Percentiles rank a stretch among this genome's conserved stretches.
Evolutionary conservation across 176 grass and related monocot genomes (phyloP).

Genomic region (Carex myosuroides): DNA sequence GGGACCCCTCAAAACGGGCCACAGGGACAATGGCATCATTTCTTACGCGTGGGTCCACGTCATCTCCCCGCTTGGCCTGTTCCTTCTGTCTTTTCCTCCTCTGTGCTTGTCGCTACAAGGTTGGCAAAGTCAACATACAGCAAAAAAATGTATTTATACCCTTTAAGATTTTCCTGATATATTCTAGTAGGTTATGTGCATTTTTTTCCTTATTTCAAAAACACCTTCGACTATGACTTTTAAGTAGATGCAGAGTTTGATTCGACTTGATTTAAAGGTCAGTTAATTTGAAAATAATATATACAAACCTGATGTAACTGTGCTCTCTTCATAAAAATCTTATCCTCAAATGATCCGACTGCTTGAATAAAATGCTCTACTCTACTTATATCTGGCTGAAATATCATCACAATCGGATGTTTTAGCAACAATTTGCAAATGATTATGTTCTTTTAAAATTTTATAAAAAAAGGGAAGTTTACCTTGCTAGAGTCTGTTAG

Average conservation of each 20-base stretch:
- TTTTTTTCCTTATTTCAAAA: background rate
- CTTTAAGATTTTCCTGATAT: background rate
- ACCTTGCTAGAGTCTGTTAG: slow-evolving; percentile 86
- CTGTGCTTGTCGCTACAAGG: slow-evolving; percentile 82
- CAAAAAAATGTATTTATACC: background rate
- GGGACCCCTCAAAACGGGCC: slow-evolving; percentile 72
- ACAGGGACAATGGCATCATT: slow-evolving; percentile 72
- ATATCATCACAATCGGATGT: slow-evolving; percentile 11
- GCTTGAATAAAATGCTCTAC: slow-evolving; percentile 99
- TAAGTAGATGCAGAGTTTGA: background rate
- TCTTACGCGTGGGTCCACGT: slow-evolving; percentile 73
- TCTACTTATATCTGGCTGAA: slow-evolving; percentile 69
- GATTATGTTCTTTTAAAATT: background rate
- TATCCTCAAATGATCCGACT: slow-evolving; percentile 82
- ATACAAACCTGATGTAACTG: slow-evolving; percentile 70
- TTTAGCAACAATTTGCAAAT: background rate
- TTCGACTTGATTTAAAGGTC: background rate
- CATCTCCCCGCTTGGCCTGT: slow-evolving; percentile 69
- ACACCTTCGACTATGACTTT: background rate
- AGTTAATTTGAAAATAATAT: background rate
- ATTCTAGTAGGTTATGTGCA: slow-evolving; percentile 7
- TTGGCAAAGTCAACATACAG: slow-evolving; percentile 11
- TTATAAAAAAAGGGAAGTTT: slow-evolving; percentile 24
- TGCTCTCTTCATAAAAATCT: slow-evolving; percentile 95
- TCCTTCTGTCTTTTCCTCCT: slow-evolving; percentile 76